Evolutionary conservation across 176 grass and related monocot genomes (phyloP).

Genomic region (Lolium multiflorum): DNA sequence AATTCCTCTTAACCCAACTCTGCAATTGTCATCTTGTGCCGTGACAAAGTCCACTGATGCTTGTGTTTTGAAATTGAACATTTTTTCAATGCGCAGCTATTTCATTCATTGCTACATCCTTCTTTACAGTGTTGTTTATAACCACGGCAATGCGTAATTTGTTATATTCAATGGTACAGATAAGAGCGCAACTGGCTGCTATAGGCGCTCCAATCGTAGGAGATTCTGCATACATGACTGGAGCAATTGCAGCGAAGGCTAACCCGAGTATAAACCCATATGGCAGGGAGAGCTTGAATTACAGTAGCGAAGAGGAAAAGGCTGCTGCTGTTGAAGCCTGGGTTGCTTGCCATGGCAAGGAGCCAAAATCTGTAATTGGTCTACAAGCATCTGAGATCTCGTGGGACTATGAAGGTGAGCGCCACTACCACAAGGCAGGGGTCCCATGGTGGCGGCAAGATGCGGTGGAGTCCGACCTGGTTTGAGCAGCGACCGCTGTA

Average conservation of each 20-base stretch:
- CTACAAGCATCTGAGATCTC: slow-evolving; percentile 88
- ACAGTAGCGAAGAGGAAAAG: slow-evolving; percentile 55
- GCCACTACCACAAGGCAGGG: slow-evolving; percentile 72
- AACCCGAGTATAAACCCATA: slow-evolving; percentile 82
- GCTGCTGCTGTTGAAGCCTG: slow-evolving; percentile 74
- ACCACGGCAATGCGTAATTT: background rate
- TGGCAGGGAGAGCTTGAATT: slow-evolving; percentile 49
- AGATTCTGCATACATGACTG: slow-evolving; percentile 89
- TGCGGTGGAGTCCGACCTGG: slow-evolving; percentile 42
- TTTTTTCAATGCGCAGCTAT: slow-evolving; percentile 3
- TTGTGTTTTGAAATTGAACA: slow-evolving; percentile 15
- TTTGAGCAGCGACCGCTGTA: slow-evolving; percentile 31
- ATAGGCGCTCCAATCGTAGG: slow-evolving; percentile 76
- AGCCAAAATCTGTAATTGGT: slow-evolving; percentile 77
- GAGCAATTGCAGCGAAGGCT: slow-evolving; percentile 62
- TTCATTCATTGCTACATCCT: background rate
- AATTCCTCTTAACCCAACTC: background rate
- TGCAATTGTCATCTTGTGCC: background rate
- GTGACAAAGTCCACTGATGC: background rate
- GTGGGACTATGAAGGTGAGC: slow-evolving; percentile 61
- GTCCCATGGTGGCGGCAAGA: slow-evolving; percentile 81
- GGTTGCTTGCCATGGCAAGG: slow-evolving; percentile 86
- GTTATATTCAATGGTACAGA: slow-evolving; percentile 48
- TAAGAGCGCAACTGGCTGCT: slow-evolving; percentile 82
- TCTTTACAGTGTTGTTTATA: background rate